These are phyloP conservation scores for Furcasterigmium sp. DNA, from an alignment of 2,329 filamentous ascomycete genomes.

Conservation along the genomic window DNA sequence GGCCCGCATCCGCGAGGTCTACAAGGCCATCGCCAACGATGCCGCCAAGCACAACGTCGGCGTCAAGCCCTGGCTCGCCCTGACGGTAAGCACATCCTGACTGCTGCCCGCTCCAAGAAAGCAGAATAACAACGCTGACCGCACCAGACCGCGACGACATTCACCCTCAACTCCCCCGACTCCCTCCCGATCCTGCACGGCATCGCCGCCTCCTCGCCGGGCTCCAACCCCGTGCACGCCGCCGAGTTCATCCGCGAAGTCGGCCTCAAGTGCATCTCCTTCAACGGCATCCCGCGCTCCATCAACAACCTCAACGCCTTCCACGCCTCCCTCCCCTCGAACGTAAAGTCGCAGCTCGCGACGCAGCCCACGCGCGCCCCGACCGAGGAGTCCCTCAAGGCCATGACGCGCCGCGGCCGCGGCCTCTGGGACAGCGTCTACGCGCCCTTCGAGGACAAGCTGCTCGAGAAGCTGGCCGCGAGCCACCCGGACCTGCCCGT, in stretches of 20 bases:
- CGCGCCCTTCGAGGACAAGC: conserved; percentile 65
- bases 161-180: conserved; percentile 78
- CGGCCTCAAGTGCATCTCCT: conserved; percentile 71
- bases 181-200: conserved; percentile 61
- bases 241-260: conserved; percentile 73
- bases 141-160: conserved; percentile 67
- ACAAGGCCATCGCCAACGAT: conserved; percentile 57
- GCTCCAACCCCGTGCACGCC: conserved; percentile 32
- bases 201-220: conserved; percentile 30
- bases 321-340: conserved; percentile 52
- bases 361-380: conserved; percentile 51
- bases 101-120: background rate
- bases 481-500: conserved; percentile 79
- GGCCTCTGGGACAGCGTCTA: conserved; percentile 74
- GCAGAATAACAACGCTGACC: no score
- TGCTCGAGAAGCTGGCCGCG: conserved; percentile 64
- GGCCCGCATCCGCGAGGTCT: conserved; percentile 56
- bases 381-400: conserved; percentile 46
- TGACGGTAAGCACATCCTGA: conserved; percentile 45
- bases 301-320: conserved; percentile 80
- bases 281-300: conserved; percentile 77
- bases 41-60: conserved; percentile 59
- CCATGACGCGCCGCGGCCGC: conserved; percentile 52
- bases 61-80: conserved; percentile 58
- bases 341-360: conserved; percentile 48